Evolutionary conservation across 1,139 yeast genomes (phyloP), one percentile per base, ranked within the genome.

Genomic region (Debaryomyces nepalensis): DNA sequence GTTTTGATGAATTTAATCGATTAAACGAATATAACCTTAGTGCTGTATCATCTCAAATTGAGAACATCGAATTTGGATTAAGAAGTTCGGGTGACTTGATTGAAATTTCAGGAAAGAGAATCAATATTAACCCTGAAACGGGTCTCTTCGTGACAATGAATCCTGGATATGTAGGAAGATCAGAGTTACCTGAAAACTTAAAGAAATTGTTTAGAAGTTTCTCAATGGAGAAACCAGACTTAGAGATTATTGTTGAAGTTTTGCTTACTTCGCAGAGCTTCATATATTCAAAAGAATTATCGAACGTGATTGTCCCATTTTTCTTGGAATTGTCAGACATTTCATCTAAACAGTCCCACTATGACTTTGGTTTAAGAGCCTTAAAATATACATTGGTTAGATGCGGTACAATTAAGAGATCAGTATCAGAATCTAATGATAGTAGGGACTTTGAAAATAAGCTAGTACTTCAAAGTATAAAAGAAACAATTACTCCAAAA

Each of bases 1-100:
- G 98, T 60, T 93, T 93, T 64, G 99, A 93, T 61, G 99, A 93
- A 60, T 91, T 93, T 56, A 93, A 93, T 57, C 74, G 99, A 50
- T 73, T 93, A 37, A 84, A 84, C 38, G 81, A 79, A 45, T 75
- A 74, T 11, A 84, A 84, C 44, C 66, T 93, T 39, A 88, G 97
- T 63, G 93, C 97, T 0, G 85, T 90, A 0, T 85, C 97, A 0
- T 82, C 95, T 0, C 91, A 85, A 54, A 76, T 93, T 30, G 96
- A 87, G 53, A 70, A 67, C 12, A 87, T 90, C 32, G 95, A 89
- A 53, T 52, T 62, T 5, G 82, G 84, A 0, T 57, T 84, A 34
- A 54, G 53, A 11, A 33, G 55, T 7, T 35, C 49, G 1, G 52
- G 53, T 1, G 24, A 37, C 0, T 44, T 36, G 5, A 66, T 84